Evolutionary conservation across 2,329 filamentous ascomycete species (phyloP).

Genomic region (Emmonsiellopsis sp.): DNA sequence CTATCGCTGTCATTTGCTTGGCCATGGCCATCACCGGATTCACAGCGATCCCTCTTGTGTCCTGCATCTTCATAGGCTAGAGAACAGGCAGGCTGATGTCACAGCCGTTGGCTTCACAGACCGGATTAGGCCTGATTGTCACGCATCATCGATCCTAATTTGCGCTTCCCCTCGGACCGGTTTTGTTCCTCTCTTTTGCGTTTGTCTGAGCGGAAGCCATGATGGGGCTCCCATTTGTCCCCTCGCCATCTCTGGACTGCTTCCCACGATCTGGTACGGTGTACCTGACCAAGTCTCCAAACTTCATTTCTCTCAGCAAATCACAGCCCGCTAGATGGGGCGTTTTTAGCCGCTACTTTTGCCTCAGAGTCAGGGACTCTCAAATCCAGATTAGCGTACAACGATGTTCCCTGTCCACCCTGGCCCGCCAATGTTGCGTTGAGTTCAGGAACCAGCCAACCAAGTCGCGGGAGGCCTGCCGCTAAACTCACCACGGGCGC

Average conservation of each 20-base stretch:
- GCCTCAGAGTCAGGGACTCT: not conserved
- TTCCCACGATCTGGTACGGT: not conserved
- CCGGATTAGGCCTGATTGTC: not conserved
- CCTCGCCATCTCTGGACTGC: no score
- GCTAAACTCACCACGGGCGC: no score
- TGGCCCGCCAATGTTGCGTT: no score
- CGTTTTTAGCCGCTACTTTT: not conserved
- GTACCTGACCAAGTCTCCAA: not conserved
- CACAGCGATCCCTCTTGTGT: not conserved
- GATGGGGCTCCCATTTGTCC: no score
- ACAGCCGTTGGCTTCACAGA: not conserved
- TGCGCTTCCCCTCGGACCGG: not conserved
- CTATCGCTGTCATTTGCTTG: no score
- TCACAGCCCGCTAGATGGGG: not conserved
- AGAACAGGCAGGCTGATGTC: not conserved
- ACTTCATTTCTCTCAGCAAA: not conserved
- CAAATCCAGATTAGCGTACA: not conserved
- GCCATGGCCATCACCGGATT: not conserved
- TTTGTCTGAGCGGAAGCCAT: not conserved
- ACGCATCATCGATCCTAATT: not conserved
- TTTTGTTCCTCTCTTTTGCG: not conserved
- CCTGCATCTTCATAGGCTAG: not conserved
- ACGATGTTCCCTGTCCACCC: no score
- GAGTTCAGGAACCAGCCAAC: no score
- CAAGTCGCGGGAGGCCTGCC: no score